These are phyloP conservation scores for Crithidia brevicula DNA, from an alignment of 208 protist species.

Conservation along the genomic window DNA sequence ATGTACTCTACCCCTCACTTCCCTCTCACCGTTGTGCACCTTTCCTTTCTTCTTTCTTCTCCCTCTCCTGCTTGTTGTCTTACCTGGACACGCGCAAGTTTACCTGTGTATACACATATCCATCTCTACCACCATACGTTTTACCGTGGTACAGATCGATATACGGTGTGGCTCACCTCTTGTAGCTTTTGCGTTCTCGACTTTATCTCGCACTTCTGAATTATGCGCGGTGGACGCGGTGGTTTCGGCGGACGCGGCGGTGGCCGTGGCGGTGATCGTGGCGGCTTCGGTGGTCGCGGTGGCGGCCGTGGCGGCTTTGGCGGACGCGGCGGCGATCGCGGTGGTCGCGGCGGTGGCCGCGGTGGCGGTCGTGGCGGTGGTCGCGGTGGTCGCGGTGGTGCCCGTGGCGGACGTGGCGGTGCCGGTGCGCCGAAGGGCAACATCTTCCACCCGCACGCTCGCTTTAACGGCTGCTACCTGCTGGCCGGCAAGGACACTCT, in stretches of 20 bases:
- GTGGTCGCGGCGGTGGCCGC: slow-evolving; percentile 52
- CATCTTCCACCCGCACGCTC: slow-evolving; percentile 97
- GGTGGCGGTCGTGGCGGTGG: slow-evolving; percentile 61
- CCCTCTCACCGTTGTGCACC: no score
- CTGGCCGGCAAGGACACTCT: slow-evolving; percentile 98
- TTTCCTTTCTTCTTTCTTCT: no score
- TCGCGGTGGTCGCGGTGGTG: slow-evolving; percentile 56
- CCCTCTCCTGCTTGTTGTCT: no score
- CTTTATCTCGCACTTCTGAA: slow-evolving; percentile 8
- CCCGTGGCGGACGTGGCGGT: slow-evolving; percentile 59
- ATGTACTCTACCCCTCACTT: neutral
- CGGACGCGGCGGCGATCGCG: slow-evolving; percentile 46
- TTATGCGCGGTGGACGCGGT: slow-evolving; percentile 32
- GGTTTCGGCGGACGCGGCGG: slow-evolving; percentile 49
- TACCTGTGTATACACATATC: neutral
- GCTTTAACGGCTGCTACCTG: slow-evolving; percentile 98
- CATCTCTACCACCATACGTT: neutral
- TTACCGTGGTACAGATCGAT: neutral
- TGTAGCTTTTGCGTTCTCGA: neutral
- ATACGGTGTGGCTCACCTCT: neutral
- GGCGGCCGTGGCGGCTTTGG: slow-evolving; percentile 36
- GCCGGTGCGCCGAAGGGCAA: slow-evolving; percentile 69
- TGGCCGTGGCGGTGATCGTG: slow-evolving; percentile 39
- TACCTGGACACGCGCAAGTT: no score
- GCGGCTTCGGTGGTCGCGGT: slow-evolving; percentile 44